Evolutionary conservation across 768 basidiomycete genomes (phyloP).

Genomic region (Amanita inopinata): DNA sequence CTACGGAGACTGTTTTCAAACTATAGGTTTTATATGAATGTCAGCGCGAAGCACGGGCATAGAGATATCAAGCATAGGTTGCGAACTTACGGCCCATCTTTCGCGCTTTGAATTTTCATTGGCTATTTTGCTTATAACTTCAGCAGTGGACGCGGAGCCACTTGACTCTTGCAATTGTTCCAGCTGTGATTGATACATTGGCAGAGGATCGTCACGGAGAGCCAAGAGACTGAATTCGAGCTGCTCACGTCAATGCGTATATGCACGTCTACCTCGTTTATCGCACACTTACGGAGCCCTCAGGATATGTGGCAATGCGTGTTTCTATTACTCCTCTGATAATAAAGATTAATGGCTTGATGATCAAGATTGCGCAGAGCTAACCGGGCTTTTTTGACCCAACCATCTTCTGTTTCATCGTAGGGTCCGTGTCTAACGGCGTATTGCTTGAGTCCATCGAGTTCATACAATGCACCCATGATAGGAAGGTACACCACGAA

Average conservation of each 20-base stretch:
- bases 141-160: conserved; percentile 34
- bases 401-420: conserved; percentile 63
- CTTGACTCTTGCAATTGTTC: conserved; percentile 34
- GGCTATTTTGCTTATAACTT: conserved; percentile 44
- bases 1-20: conserved; percentile 82
- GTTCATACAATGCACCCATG: conserved; percentile 79
- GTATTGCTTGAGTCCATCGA: conserved; percentile 78
- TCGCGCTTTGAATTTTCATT: conserved; percentile 70
- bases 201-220: conserved; percentile 74
- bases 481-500: conserved; percentile 91
- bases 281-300: conserved; percentile 60
- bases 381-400: conserved; percentile 75
- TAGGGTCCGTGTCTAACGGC: conserved; percentile 78
- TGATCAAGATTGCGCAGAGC: conserved; percentile 13
- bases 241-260: conserved; percentile 25
- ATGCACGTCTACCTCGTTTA: neutral
- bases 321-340: conserved; percentile 73
- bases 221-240: conserved; percentile 90
- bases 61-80: conserved; percentile 10
- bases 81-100: conserved; percentile 65
- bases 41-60: conserved; percentile 12
- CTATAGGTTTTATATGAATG: conserved; percentile 25
- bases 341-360: conserved; percentile 14
- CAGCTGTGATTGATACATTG: conserved; percentile 52
- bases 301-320: conserved; percentile 85